A percentile compares a stretch with the other conserved stretches of the same genome.
Evolutionary conservation across 495 filamentous ascomycete species (phyloP).

Genomic region (Delitschia confertaspora): DNA sequence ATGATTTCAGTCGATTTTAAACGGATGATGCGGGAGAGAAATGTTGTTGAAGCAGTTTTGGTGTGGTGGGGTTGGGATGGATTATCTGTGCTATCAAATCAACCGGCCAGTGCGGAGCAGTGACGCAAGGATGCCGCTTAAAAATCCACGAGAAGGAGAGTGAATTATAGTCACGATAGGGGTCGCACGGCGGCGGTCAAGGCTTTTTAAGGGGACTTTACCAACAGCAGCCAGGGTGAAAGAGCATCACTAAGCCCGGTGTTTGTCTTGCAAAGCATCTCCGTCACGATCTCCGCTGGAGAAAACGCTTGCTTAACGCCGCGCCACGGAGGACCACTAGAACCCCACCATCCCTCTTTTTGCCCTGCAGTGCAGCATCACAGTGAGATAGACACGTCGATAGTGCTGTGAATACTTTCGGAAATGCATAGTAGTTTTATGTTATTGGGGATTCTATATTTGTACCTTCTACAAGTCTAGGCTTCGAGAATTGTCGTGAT

Average conservation of each 20-base stretch:
- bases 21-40: constrained; percentile 9
- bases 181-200: no score
- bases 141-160: background rate
- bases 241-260: constrained; percentile 24
- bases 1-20: background rate
- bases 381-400: no score
- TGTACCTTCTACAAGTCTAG: no score
- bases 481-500: no score
- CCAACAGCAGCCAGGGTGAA: constrained; percentile 15
- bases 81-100: constrained; percentile 6
- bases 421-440: no score
- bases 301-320: constrained; percentile 17
- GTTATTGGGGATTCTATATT: no score
- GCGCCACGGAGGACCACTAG: constrained; percentile 9
- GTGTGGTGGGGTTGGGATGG: constrained; percentile 18
- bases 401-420: no score
- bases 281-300: constrained; percentile 19
- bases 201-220: constrained; percentile 12
- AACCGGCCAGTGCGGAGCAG: constrained; percentile 5
- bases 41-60: constrained; percentile 6
- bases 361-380: no score
- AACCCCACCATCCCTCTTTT: constrained; percentile 16
- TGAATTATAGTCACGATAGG: background rate
- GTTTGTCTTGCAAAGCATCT: constrained; percentile 26
- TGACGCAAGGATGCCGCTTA: no score